Evolutionary conservation across 257 asterid species (phyloP).

Genomic region (Solanum pennellii): DNA sequence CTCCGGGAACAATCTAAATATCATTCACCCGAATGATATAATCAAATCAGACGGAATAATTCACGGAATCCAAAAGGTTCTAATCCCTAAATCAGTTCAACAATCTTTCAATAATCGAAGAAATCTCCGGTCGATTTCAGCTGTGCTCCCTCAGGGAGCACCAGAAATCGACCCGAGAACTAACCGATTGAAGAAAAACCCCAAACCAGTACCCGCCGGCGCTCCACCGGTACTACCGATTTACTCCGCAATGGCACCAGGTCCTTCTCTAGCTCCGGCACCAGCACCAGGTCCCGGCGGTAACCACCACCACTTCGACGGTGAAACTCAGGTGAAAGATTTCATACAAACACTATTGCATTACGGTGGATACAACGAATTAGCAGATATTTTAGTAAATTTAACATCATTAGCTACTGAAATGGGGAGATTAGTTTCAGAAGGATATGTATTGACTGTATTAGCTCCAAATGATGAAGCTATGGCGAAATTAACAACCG

Average conservation of each 20-base stretch:
- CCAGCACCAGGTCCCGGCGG: constrained; percentile 98
- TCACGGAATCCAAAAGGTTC: constrained; percentile 75
- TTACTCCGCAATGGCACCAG: constrained; percentile 78
- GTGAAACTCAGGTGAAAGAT: constrained; percentile 85
- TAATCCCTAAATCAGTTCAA: constrained; percentile 77
- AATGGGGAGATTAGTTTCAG: constrained; percentile 85
- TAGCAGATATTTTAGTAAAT: constrained; percentile 79
- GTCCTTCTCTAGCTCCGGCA: constrained; percentile 88
- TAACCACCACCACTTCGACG: constrained; percentile 85
- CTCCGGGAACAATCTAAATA: constrained; percentile 22
- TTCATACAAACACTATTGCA: constrained; percentile 80
- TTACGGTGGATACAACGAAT: constrained; percentile 91
- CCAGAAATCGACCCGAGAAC: constrained; percentile 91
- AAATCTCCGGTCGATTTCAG: constrained; percentile 57
- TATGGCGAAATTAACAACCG: constrained; percentile 82
- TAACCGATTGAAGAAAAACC: constrained; percentile 40
- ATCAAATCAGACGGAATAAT: constrained; percentile 88
- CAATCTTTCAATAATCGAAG: constrained; percentile 74
- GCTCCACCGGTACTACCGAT: constrained; percentile 60
- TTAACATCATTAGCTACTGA: constrained; percentile 81
- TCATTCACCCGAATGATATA: constrained; percentile 45
- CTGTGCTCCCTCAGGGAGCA: constrained; percentile 71
- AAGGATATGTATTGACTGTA: constrained; percentile 78
- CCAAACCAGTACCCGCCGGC: constrained; percentile 46
- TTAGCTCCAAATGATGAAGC: constrained; percentile 94